phyloP scores from a whole-genome alignment of 345 rosid genomes.

The Populus ilicifolia region DNA sequence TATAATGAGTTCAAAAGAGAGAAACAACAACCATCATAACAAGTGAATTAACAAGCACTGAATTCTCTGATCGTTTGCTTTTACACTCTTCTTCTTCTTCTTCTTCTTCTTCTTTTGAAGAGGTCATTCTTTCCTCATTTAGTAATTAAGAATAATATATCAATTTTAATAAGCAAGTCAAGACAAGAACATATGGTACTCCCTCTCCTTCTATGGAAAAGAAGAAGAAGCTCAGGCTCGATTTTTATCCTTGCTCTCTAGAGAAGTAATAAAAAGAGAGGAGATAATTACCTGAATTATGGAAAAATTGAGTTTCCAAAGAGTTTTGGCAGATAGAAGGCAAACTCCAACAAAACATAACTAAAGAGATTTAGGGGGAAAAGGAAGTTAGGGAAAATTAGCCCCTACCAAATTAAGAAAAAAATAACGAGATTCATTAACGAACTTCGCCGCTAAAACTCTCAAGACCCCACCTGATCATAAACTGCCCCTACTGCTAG shows the following conservation, averaged over 20 bases:
- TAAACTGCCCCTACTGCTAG: slow-evolving; percentile 20
- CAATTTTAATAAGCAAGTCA: not conserved
- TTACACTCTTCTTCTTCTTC: not conserved
- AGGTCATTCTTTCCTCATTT: not conserved
- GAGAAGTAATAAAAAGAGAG: too few relatives aligned
- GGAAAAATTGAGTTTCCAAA: slow-evolving; percentile 23
- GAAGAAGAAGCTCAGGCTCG: not conserved
- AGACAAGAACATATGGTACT: not conserved
- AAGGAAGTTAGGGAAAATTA: slow-evolving; percentile 24
- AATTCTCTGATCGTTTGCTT: not conserved
- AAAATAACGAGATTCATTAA: slow-evolving; percentile 22
- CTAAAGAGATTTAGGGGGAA: slow-evolving; percentile 10
- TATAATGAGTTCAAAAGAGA: not conserved
- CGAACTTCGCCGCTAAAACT: slow-evolving; percentile 22
- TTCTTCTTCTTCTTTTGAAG: not conserved
- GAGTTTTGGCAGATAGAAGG: not conserved
- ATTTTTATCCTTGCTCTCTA: too few relatives aligned
- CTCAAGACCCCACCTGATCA: not conserved
- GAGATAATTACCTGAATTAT: slow-evolving; percentile 6
- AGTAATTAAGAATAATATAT: not conserved
- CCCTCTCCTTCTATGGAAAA: not conserved
- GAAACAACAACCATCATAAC: not conserved
- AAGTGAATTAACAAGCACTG: not conserved
- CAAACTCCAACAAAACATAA: not conserved
- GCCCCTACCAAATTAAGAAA: slow-evolving; percentile 15